Evolutionary conservation across 139 green algal genomes (phyloP), one percentile per base, ranked within the genome.

Genomic region (Chlamydomonas sphaeroides): DNA sequence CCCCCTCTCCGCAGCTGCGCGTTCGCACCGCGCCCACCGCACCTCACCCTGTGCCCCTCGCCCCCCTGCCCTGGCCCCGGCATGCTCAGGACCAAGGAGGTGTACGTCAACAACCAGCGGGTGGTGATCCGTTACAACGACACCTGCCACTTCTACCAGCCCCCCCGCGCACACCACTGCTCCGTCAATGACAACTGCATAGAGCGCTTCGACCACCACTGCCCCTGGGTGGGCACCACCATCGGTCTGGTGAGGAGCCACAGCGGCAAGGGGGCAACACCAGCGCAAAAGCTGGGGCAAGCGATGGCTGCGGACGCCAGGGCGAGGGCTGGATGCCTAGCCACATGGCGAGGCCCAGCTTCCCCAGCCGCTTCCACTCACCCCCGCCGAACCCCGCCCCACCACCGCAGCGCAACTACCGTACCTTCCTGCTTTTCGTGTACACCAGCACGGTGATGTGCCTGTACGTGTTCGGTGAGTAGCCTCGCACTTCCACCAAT

Each of bases 161-260:
- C 97, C 23, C 97, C 97, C 10, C 91, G 97, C 28, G 95, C 93
- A 65, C 95, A 94, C 80, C 97, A 99, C 92, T 99, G 97, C 85
- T 94, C 90, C 25, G 94, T 99, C 28, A 98, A 96, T 79, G 96
- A 99, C 92, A 98, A 99, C 92, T 99, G 97, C 88, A 96, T 99
- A 25, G 92, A 98, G 88, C 93, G 94, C 45, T 99, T 99, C 84
- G 97, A 99, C 91, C 97, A 99, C 89, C 96, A 99, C 85, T 99
- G 97, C 88, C 97, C 97, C 33, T 99, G 97, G 97, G 96, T 99
- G 25, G 97, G 97, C 73, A 97, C 91, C 35, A 97, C 94, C 68
- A 93, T 98, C 62, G 95, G 96, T 51, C 81, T 93, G 93, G 93
- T 95, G 82, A 61, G 74, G 51, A 17, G 15, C 14, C 14, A 25